A percentile compares a stretch with the other conserved stretches of the same genome.
Evolutionary conservation across 139 green algal genomes (phyloP).

Genomic region (Mesotaenium endlicherianum): DNA sequence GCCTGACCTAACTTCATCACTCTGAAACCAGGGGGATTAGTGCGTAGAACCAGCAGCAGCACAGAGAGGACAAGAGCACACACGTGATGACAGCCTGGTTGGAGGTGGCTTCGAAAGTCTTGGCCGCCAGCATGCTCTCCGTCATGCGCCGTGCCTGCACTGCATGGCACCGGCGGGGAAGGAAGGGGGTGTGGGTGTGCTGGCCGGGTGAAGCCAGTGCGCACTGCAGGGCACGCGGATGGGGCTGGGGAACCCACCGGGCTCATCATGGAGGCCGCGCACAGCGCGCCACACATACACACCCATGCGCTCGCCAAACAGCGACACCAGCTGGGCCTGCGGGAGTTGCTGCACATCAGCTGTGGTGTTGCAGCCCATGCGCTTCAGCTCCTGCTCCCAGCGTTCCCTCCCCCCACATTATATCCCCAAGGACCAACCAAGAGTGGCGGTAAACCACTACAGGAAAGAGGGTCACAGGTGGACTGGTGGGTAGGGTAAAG

Average conservation of each 20-base stretch:
- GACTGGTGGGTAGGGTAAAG: not conserved
- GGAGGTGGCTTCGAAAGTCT: conserved; percentile 71
- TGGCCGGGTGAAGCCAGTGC: not conserved
- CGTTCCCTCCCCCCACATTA: not conserved
- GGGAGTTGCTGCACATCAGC: conserved; percentile 53
- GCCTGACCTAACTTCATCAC: not conserved
- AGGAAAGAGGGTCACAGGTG: too few species aligned
- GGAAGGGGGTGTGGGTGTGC: not conserved
- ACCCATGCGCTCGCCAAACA: not conserved
- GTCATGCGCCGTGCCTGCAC: not conserved
- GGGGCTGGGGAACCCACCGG: not conserved
- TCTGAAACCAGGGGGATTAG: not conserved
- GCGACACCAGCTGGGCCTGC: not conserved
- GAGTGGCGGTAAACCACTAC: too few species aligned
- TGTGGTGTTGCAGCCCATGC: conserved; percentile 61
- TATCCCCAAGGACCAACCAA: too few species aligned
- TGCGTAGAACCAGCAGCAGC: not conserved
- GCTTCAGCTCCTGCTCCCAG: conserved; percentile 32
- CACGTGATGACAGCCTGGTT: conserved; percentile 39
- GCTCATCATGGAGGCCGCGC: conserved; percentile 23
- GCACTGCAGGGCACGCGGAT: not conserved
- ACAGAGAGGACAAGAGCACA: not conserved
- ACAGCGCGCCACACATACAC: conserved; percentile 37
- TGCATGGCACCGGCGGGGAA: not conserved
- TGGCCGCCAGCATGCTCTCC: conserved; percentile 73